Evolutionary conservation across 768 basidiomycete genomes (phyloP).

Genomic region (Trametes cubensis): DNA sequence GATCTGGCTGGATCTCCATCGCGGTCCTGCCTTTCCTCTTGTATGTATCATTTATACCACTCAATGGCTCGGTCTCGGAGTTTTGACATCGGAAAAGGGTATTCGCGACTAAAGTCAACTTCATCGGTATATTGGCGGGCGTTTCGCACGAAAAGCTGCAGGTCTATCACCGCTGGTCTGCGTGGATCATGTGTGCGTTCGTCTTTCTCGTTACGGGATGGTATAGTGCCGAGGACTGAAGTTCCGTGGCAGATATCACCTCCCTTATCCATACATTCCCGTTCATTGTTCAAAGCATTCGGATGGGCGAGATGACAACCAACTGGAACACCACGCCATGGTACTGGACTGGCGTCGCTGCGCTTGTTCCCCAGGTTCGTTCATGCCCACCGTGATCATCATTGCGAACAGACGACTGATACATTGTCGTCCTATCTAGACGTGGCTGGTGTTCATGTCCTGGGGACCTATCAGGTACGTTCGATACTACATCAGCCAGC

Average conservation of each 20-base stretch:
- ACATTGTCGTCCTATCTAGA: slow-evolving; percentile 14
- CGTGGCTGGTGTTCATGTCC: slow-evolving; percentile 35
- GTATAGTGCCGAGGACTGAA: not conserved
- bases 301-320: slow-evolving; percentile 30
- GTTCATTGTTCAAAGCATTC: slow-evolving; percentile 35
- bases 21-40: slow-evolving; percentile 43
- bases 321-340: slow-evolving; percentile 27
- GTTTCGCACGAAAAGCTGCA: slow-evolving; percentile 43
- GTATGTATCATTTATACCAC: slow-evolving; percentile 17
- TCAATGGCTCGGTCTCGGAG: no score
- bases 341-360: slow-evolving; percentile 40
- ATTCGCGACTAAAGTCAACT: slow-evolving; percentile 40
- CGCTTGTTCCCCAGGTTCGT: slow-evolving; percentile 36
- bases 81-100: slow-evolving; percentile 25
- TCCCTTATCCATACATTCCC: slow-evolving; percentile 40
- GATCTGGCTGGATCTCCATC: slow-evolving; percentile 40
- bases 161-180: slow-evolving; percentile 41
- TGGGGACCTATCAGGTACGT: slow-evolving; percentile 32
- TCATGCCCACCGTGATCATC: not conserved
- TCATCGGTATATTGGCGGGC: slow-evolving; percentile 36
- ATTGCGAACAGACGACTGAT: not conserved
- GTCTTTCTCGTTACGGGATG: not conserved
- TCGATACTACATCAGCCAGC: not conserved
- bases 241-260: slow-evolving; percentile 32
- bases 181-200: slow-evolving; percentile 38